Evolutionary conservation across 176 grass and related monocot genomes (phyloP), one percentile per base, ranked within the genome.

Genomic region (Otatea glauca): DNA sequence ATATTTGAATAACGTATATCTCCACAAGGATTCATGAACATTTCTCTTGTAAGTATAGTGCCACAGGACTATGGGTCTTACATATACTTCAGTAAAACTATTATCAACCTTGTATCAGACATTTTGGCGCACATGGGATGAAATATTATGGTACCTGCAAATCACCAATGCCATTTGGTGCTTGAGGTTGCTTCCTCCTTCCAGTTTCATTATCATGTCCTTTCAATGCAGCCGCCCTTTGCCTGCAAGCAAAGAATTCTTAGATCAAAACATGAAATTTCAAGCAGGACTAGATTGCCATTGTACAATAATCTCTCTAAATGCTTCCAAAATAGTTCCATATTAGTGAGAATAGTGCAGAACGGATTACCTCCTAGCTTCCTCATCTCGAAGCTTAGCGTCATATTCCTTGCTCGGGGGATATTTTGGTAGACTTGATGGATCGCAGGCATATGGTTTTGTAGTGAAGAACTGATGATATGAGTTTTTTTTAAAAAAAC

Each of bases 321-420:
- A 39, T 67, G 27, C 64, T 67, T 15, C 64, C 5, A 67, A 38
- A 67, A 38, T 38, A 38, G 18, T 18, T 18, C 64, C 14, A 15
- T 66, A 18, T 35, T 18, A 4, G 14, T 37, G 14, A 66, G 3
- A 66, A 37, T 66, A 0, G 29, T 66, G 64, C 64, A 66, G 13
- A 37, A 14, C 15, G 9, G 15, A 56, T 75, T 86, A 94, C 96
- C 96, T 92, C 79, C 91, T 92, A 70, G 91, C 93, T 88, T 96
- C 93, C 68, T 96, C 96, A 81, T 98, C 94, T 81, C 93, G 89
- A 87, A 96, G 93, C 65, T 96, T 99, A 59, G 91, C 96, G 75
- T 96, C 93, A 35, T 99, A 99, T 83, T 99, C 93, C 88, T 99
- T 99, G 72, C 96, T 96, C 37, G 96, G 96, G 77, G 96, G 96